phyloP scores from a whole-genome alignment of 768 basidiomycete genomes.

The Boletus huronensis region DNA sequence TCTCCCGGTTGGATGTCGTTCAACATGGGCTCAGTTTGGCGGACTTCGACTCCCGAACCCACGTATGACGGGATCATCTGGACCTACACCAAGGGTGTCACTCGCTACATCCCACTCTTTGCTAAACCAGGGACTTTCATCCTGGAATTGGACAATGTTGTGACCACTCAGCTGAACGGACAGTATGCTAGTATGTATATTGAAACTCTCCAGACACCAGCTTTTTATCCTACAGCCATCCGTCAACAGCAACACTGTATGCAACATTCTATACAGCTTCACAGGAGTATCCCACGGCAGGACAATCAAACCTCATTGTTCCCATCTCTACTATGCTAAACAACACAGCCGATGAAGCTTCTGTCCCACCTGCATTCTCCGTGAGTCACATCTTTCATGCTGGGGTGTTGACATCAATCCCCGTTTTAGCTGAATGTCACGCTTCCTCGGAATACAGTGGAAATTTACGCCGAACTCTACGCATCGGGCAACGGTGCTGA shows the following conservation, averaged over 20 bases:
- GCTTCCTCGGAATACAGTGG: conserved; percentile 63
- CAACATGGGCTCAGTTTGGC: conserved; percentile 52
- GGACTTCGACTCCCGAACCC: conserved; percentile 79
- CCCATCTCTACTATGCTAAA: conserved; percentile 66
- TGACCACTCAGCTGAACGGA: conserved; percentile 55
- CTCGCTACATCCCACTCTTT: conserved; percentile 69
- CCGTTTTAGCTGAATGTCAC: conserved; percentile 56
- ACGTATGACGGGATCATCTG: conserved; percentile 69
- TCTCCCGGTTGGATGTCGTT: background rate
- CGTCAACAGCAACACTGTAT: conserved; percentile 53
- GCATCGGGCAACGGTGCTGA: conserved; percentile 65
- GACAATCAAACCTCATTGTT: conserved; percentile 60
- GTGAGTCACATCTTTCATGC: conserved; percentile 33
- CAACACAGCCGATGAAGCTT: conserved; percentile 65
- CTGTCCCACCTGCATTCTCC: conserved; percentile 71
- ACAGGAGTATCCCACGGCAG: conserved; percentile 49
- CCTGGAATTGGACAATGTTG: conserved; percentile 67
- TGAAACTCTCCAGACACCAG: background rate
- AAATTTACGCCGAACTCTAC: conserved; percentile 66
- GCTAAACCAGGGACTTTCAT: conserved; percentile 65
- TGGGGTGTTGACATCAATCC: background rate
- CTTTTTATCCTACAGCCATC: background rate
- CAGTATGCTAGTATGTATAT: conserved; percentile 59
- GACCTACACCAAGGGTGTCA: conserved; percentile 75
- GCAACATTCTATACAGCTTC: conserved; percentile 74